Conservation (phyloP, 2,329 filamentous ascomycete species). For the Orbilia javanica region DNA sequence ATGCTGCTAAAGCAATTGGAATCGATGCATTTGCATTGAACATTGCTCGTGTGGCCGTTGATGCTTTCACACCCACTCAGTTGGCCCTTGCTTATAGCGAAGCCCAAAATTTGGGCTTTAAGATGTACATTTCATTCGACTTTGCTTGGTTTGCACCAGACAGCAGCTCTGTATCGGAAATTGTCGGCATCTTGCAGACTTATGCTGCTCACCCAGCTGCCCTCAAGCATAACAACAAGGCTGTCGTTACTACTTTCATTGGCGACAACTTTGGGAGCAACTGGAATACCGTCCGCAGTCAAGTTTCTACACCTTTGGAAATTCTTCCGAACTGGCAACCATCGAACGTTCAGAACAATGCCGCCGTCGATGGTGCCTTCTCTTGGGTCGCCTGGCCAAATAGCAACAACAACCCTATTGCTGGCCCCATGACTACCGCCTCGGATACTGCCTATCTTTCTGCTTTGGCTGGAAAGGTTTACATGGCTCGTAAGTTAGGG, state of each 20-base stretch:
- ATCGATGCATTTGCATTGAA: constrained; percentile 65
- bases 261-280: constrained; percentile 64
- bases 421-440: constrained; percentile 64
- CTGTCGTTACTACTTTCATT: constrained; percentile 70
- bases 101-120: constrained; percentile 63
- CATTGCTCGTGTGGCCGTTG: constrained; percentile 63
- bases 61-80: constrained; percentile 60
- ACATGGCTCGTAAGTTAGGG: constrained; percentile 68
- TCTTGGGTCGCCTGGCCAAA: constrained; percentile 69
- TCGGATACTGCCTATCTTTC: constrained; percentile 66
- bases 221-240: constrained; percentile 65
- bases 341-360: constrained; percentile 36
- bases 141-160: constrained; percentile 60
- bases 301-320: constrained; percentile 49
- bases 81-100: constrained; percentile 64
- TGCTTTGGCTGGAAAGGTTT: constrained; percentile 66
- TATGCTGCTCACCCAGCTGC: constrained; percentile 66
- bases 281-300: constrained; percentile 46
- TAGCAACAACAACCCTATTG: constrained; percentile 58
- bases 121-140: constrained; percentile 65
- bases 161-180: constrained; percentile 59
- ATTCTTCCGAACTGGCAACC: constrained; percentile 55
- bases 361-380: constrained; percentile 64
- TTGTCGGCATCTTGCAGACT: constrained; percentile 65
- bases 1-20: constrained; percentile 64